Conservation (phyloP, 208 protist genomes). For the Angomonas deanei region DNA sequence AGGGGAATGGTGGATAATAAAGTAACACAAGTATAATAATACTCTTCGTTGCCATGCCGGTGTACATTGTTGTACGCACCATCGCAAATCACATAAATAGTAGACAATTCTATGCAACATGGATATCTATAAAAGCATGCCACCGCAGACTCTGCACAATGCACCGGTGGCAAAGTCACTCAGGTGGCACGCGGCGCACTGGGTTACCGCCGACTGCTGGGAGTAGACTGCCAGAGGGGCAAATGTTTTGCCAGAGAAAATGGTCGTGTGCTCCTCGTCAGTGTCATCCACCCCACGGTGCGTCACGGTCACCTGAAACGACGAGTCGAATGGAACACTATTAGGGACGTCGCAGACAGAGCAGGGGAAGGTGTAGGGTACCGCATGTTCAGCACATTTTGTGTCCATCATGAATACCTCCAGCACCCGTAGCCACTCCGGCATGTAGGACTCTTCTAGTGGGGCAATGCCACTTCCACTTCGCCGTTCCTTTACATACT, state of each 20-base stretch:
- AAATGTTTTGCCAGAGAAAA: constrained; percentile 77
- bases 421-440: constrained; percentile 15
- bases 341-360: constrained; percentile 41
- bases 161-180: constrained; percentile 55
- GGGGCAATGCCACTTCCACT: neutral
- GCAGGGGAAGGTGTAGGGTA: constrained; percentile 24
- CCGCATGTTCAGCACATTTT: neutral
- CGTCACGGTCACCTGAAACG: neutral
- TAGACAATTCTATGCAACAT: neutral
- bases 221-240: constrained; percentile 58
- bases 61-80: too few species aligned
- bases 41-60: too few species aligned
- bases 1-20: neutral
- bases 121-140: constrained; percentile 35
- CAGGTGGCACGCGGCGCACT: constrained; percentile 51
- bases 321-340: neutral
- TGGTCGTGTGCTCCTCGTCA: constrained; percentile 43
- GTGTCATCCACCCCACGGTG: neutral
- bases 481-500: constrained; percentile 25
- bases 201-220: constrained; percentile 43
- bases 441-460: constrained; percentile 10
- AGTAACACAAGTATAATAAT: neutral
- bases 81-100: too few species aligned
- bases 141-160: constrained; percentile 70
- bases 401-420: neutral